Base-by-base conservation (phyloP, 2,329 filamentous ascomycete species). In the Colletotrichum gigasporum region DNA sequence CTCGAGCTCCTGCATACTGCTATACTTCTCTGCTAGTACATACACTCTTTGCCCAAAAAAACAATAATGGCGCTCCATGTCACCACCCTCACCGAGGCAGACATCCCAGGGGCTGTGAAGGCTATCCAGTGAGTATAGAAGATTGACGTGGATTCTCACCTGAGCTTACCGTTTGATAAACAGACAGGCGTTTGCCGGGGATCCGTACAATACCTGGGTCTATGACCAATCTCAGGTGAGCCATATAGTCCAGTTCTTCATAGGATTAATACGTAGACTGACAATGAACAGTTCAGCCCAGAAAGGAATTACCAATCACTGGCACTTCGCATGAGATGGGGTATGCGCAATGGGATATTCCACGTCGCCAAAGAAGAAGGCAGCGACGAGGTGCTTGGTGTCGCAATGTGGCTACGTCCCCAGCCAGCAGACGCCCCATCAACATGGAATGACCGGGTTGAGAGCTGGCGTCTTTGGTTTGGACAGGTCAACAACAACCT, bases 391-490 rank as follows among this genome's bases (percentile, higher is more conserved):
- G 83, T 92, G 34, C 82, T 92, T 26, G 91, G 91, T 9, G 88
- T 91, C 22, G 87, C 89, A 61, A 92, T 91, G 85, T 93, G 91
- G 91, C 79, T 91, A 55, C 83, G 83, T 1, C 90, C 90, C 0
- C 81, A 80, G 12, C 77, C 78, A 0, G 73, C 79, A 0, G 77
- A 74, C 4, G 72, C 82, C 47, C 80, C 83, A 14, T 77, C 84
- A 44, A 84, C 82, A 5, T 92, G 90, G 90, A 76, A 79, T 22
- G 82, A 87, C 50, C 91, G 88, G 83, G 72, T 85, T 2, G 87
- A 90, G 59, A 79, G 79, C 59, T 92, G 90, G 88, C 79, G 82
- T n/a, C 79, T 93, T 12, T 92, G 88, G 79, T 75, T 87, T 56
- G 82, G 84, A 44, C 90, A 93, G 70, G 79, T 91, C 12, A 76